Conservation (phyloP, 192 early-diverging fungal species). For the Coemansia sp. region DNA sequence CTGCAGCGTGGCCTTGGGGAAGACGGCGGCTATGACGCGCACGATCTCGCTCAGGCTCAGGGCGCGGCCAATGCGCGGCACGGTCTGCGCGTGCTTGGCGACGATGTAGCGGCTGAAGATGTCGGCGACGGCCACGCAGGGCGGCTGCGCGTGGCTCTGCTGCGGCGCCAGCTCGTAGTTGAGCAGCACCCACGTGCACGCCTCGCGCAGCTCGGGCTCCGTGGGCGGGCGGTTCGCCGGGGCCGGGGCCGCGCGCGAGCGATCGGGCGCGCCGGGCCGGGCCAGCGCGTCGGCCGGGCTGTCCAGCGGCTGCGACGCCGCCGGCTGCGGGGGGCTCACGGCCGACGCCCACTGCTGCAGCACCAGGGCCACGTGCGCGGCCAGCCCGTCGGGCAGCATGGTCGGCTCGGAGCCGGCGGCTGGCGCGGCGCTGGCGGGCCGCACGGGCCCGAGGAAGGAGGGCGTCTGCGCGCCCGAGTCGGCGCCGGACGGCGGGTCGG, state of each 20-base stretch:
- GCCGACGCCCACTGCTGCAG: slow-evolving; percentile 48
- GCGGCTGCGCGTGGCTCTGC: slow-evolving; percentile 9
- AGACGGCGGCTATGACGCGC: slow-evolving; percentile 47
- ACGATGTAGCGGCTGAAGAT: slow-evolving; percentile 39
- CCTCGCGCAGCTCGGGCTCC: slow-evolving; percentile 53
- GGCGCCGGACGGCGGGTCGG: slow-evolving; percentile 12
- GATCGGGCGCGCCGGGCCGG: not conserved
- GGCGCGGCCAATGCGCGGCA: slow-evolving; percentile 45
- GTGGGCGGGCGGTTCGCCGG: slow-evolving; percentile 26
- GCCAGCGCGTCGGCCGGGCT: not conserved
- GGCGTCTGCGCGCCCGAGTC: slow-evolving; percentile 46
- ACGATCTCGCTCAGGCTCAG: slow-evolving; percentile 41
- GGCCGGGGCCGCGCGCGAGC: too few species aligned
- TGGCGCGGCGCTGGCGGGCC: not conserved
- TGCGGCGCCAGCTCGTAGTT: slow-evolving; percentile 44
- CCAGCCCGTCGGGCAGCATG: slow-evolving; percentile 46
- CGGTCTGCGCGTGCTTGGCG: slow-evolving; percentile 47
- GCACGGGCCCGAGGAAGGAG: slow-evolving; percentile 24
- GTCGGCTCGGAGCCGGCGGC: slow-evolving; percentile 17
- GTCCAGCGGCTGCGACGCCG: slow-evolving; percentile 4
- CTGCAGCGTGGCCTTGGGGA: slow-evolving; percentile 32
- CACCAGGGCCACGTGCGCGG: slow-evolving; percentile 37
- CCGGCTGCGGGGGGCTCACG: slow-evolving; percentile 14
- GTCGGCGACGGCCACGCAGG: slow-evolving; percentile 22
- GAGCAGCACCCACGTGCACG: slow-evolving; percentile 53